Conservation (phyloP, 176 grass and related monocot genomes). For the Triticum timopheevii region DNA sequence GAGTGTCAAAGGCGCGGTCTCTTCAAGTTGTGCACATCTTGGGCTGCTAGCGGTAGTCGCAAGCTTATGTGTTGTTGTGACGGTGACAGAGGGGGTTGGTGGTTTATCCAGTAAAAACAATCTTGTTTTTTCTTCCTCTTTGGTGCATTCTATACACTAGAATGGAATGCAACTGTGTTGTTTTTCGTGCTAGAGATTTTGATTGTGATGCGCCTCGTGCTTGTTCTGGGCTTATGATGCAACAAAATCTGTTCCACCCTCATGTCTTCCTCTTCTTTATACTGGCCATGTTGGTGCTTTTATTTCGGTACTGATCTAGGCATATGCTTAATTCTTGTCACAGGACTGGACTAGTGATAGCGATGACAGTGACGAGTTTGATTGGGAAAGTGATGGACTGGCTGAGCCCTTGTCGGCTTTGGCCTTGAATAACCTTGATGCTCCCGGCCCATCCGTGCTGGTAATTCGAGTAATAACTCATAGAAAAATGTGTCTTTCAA, state of each 20-base stretch:
- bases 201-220: not conserved
- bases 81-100: not conserved
- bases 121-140: not conserved
- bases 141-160: not conserved
- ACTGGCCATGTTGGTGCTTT: not conserved
- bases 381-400: slow-evolving; percentile 28
- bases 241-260: not conserved
- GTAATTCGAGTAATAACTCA: slow-evolving; percentile 11
- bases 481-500: not conserved
- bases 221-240: not conserved
- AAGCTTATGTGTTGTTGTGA: not conserved
- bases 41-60: not conserved
- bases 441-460: not conserved
- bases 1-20: too few relatives aligned
- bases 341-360: slow-evolving; percentile 44
- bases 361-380: slow-evolving; percentile 20
- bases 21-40: too few relatives aligned
- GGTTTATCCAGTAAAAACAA: not conserved
- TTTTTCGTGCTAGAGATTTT: not conserved
- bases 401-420: not conserved
- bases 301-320: not conserved
- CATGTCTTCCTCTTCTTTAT: not conserved
- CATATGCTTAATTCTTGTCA: not conserved
- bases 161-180: not conserved
- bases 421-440: not conserved